A percentile compares a stretch with the other conserved stretches of the same genome.
Evolutionary conservation across 78 protist species (phyloP).

Genomic region (Isochrysis galbana): DNA sequence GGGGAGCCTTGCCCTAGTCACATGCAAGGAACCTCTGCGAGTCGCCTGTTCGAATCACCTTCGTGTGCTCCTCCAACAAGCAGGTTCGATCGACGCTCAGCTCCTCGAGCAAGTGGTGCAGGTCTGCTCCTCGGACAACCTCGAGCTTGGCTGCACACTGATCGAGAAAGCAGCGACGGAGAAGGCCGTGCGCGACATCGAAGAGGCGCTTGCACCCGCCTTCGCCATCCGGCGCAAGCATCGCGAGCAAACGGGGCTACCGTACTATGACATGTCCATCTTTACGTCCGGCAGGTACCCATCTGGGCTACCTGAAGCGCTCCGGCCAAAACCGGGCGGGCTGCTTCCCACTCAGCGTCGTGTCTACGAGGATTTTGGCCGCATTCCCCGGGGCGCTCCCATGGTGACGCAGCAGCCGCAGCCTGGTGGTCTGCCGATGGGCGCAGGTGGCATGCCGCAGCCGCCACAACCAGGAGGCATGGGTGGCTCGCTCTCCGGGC

Average conservation of each 20-base stretch:
- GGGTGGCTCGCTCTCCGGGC: background rate
- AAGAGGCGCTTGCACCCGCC: constrained; percentile 69
- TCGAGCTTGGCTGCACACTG: constrained; percentile 82
- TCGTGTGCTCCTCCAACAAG: constrained; percentile 41
- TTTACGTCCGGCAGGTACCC: constrained; percentile 48
- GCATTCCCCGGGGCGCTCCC: constrained; percentile 39
- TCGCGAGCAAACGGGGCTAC: constrained; percentile 57
- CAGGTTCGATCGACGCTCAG: constrained; percentile 6
- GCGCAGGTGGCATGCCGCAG: background rate
- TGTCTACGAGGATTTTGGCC: constrained; percentile 86
- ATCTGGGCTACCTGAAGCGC: constrained; percentile 73
- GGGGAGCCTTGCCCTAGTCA: constrained; percentile 87
- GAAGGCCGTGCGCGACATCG: constrained; percentile 74
- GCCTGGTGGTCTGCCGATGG: background rate
- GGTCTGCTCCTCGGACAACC: constrained; percentile 72
- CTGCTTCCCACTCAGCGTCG: constrained; percentile 65
- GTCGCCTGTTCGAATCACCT: constrained; percentile 59
- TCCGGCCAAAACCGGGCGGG: constrained; percentile 80
- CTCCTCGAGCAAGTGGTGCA: constrained; percentile 70
- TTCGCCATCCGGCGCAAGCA: constrained; percentile 55
- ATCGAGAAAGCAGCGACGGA: constrained; percentile 88
- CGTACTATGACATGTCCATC: constrained; percentile 60
- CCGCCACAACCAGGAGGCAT: background rate
- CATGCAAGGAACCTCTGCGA: constrained; percentile 93
- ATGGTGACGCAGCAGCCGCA: background rate